Base-by-base conservation (phyloP, 306 rosid species). In the Psophocarpus tetragonolobus region DNA sequence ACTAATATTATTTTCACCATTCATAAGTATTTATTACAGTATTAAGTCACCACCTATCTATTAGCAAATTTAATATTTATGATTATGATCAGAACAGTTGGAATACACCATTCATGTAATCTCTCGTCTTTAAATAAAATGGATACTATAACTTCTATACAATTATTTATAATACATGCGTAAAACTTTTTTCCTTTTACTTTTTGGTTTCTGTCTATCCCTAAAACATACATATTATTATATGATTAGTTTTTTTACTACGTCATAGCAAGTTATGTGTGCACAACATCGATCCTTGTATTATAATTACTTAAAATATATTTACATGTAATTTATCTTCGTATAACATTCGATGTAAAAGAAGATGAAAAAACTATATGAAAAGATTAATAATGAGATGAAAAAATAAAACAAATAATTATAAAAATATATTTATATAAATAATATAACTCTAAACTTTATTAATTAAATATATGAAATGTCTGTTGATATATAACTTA, bases 1-100 rank as follows among this genome's bases (percentile, higher is more conserved):
- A 67, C 35, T 67, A 10, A 17, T 71, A 50, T 18, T 71, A 50
- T 71, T 71, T 71, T 51, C 75, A n/a, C 38, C 14, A 30, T 14
- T 29, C 3, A 44, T 26, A 17, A 4, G 45, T 27, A 5, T 69
- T 45, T 62, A 61, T 61, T 7, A 8, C 24, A n/a, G n/a, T n/a
- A 3, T 9, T n/a, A 64, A 64, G 0, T n/a, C n/a, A n/a, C n/a
- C n/a, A n/a, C n/a, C n/a, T n/a, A 64, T 17, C 48, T 18, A n/a
- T 35, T 17, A 64, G 18, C 8, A 65, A 4, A 4, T 65, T 61
- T 12, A 65, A 36, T 39, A 20, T 38, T n/a, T n/a, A n/a, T n/a
- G n/a, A 20, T 12, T 41, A 33, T 38, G 50, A 65, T 38, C 51
- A 65, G 21, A 65, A 65, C 48, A 39, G 71, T 65, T 65, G 71